phyloP scores from a whole-genome alignment of 805 yeast species.

The Suhomyces faveliae region DNA sequence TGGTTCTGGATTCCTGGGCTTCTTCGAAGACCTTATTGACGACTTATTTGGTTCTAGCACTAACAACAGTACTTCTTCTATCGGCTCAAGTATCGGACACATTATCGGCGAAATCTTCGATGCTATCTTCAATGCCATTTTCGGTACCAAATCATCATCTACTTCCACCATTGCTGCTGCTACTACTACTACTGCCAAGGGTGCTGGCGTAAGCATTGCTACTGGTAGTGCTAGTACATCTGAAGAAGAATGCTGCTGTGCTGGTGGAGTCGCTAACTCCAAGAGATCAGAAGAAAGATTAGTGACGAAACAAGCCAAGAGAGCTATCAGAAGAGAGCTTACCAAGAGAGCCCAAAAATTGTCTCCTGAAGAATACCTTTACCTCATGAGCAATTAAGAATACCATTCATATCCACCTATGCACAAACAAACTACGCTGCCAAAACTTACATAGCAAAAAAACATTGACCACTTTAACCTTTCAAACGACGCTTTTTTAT shows the following conservation, averaged over 20 bases:
- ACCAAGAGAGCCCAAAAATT: slow-evolving; percentile 16
- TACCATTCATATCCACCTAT: no score
- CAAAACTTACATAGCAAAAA: not conserved
- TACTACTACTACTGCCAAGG: slow-evolving; percentile 4
- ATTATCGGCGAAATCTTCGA: slow-evolving; percentile 15
- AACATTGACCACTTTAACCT: not conserved
- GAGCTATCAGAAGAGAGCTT: slow-evolving; percentile 25
- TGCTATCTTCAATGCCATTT: slow-evolving; percentile 18
- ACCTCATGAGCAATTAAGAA: slow-evolving; percentile 6
- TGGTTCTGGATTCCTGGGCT: slow-evolving; percentile 2
- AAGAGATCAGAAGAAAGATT: slow-evolving; percentile 14
- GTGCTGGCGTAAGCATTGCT: slow-evolving; percentile 6
- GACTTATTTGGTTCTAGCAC: slow-evolving; percentile 14
- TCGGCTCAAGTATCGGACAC: slow-evolving; percentile 8
- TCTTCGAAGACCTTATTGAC: slow-evolving; percentile 10
- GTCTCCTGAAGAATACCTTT: slow-evolving; percentile 13
- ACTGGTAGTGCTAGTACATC: slow-evolving; percentile 3
- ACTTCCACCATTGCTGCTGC: slow-evolving; percentile 5
- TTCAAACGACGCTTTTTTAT: not conserved
- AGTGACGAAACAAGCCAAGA: slow-evolving; percentile 18
- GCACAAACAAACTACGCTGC: no score
- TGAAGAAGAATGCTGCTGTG: slow-evolving; percentile 25
- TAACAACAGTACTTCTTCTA: slow-evolving; percentile 10
- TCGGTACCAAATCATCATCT: slow-evolving; percentile 18
- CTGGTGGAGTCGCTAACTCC: slow-evolving; percentile 15